These are phyloP conservation scores for Penicillium psychrosexuale DNA, from an alignment of 2,329 filamentous ascomycete genomes.

Conservation along the genomic window DNA sequence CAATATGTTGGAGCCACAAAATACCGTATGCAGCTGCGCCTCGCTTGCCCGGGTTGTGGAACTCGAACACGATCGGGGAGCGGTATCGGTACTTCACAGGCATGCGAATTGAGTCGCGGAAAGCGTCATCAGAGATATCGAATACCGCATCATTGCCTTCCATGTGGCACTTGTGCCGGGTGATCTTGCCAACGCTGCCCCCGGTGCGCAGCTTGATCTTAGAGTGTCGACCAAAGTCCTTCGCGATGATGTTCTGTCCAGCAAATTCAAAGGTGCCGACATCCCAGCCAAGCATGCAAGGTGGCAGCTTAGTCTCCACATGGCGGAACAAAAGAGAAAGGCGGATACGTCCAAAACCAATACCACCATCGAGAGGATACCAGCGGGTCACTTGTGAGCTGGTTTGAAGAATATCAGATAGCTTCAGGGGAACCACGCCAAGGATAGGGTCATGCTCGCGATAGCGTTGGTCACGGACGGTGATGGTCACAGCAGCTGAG, in stretches of 20 bases:
- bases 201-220: slow-evolving; percentile 80
- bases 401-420: slow-evolving; percentile 83
- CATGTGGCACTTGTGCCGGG: slow-evolving; percentile 59
- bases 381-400: slow-evolving; percentile 83
- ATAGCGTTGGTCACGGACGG: slow-evolving; percentile 83
- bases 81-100: slow-evolving; percentile 89
- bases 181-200: slow-evolving; percentile 71
- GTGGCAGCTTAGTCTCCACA: slow-evolving; percentile 81
- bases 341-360: slow-evolving; percentile 85
- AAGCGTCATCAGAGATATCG: slow-evolving; percentile 52
- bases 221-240: slow-evolving; percentile 58
- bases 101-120: slow-evolving; percentile 62
- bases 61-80: slow-evolving; percentile 84
- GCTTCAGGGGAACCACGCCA: slow-evolving; percentile 82
- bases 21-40: slow-evolving; percentile 71
- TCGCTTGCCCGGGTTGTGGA: slow-evolving; percentile 67
- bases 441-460: slow-evolving; percentile 92
- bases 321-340: slow-evolving; percentile 89
- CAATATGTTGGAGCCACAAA: slow-evolving; percentile 81
- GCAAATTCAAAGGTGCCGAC: slow-evolving; percentile 91
- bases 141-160: slow-evolving; percentile 60
- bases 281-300: slow-evolving; percentile 84
- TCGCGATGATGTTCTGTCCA: slow-evolving; percentile 65
- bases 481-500: slow-evolving; percentile 78
- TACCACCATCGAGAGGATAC: slow-evolving; percentile 94